Evolutionary conservation across 2,329 filamentous ascomycete genomes (phyloP).

Genomic region (Fusarium setosum): DNA sequence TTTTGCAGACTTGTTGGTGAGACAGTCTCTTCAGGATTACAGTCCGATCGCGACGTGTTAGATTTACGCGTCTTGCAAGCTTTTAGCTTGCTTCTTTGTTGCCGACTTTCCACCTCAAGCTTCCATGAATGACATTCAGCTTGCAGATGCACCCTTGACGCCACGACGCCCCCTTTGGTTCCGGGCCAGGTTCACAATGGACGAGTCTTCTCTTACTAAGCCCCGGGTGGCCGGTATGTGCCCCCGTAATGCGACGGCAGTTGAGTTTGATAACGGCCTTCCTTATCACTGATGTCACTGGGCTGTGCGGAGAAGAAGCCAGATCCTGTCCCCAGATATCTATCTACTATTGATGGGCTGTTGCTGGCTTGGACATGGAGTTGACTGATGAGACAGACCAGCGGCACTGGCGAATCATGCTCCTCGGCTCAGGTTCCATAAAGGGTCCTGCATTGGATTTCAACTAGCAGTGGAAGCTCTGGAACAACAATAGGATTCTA

Average conservation of each 20-base stretch:
- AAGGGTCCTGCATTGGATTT: neutral
- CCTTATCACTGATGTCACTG: slow-evolving; percentile 11
- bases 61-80: neutral
- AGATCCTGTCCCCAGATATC: neutral
- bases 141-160: slow-evolving; percentile 16
- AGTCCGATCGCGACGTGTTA: neutral
- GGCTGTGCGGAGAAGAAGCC: neutral
- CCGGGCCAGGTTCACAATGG: neutral
- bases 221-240: neutral
- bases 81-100: neutral
- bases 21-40: no score
- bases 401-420: slow-evolving; percentile 4
- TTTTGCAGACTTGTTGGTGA: no score
- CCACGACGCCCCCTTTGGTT: slow-evolving; percentile 8
- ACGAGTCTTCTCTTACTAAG: neutral
- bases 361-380: neutral
- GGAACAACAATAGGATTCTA: neutral
- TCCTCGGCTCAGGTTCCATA: neutral
- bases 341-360: neutral
- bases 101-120: neutral
- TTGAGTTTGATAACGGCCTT: neutral
- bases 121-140: neutral
- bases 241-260: slow-evolving; percentile 1
- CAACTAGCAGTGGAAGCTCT: neutral
- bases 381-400: neutral